Evolutionary conservation across 352 stramenopile species (phyloP), one percentile per base, ranked within the genome.

Genomic region (Phytophthora fragariaefolia): DNA sequence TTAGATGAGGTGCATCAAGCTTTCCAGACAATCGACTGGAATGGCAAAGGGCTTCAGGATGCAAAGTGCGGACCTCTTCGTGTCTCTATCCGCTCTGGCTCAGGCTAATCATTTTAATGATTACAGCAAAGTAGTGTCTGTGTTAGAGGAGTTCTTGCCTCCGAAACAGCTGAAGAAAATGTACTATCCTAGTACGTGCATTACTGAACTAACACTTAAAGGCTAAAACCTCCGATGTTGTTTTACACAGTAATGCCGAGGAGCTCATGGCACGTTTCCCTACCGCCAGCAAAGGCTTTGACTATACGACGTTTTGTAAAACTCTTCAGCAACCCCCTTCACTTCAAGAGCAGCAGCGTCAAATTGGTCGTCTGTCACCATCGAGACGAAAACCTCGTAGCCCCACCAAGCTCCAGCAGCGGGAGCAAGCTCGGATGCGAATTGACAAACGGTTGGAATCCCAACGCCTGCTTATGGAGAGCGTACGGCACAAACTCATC

Each of bases 401-500:
- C 8, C 59, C 58, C 10, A 34, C 28, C 7, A 34, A 34, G 28
- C 28, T 34, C 28, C 28, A 34, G 28, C 28, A 34, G 12, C 12
- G 56, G 28, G 55, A 61, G n/a, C 48, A 66, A 40, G 18, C 15
- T 22, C 49, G 52, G 12, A 85, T 91, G 24, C 80, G 78, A 4
- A 66, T 89, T 1, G 80, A 89, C 40, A 63, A 69, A 15, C 74
- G 79, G 10, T 51, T 91, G 3, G 80, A 90, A 51, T 73, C 66
- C 0, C 83, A 90, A 49, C 70, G 79, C 0, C 32, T 88, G 17
- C 50, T 87, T 2, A 75, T 69, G 38, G 64, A 79, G 20, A 83
- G 74, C 32, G 78, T 90, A 46, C 80, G 80, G 5, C 71, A 69
- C 12, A 91, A 91, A 62, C 64, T 90, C 8, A 64, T 89, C 9